These are phyloP conservation scores for Bipolaris victoriae DNA, from an alignment of 2,329 filamentous ascomycete species.

Conservation along the genomic window DNA sequence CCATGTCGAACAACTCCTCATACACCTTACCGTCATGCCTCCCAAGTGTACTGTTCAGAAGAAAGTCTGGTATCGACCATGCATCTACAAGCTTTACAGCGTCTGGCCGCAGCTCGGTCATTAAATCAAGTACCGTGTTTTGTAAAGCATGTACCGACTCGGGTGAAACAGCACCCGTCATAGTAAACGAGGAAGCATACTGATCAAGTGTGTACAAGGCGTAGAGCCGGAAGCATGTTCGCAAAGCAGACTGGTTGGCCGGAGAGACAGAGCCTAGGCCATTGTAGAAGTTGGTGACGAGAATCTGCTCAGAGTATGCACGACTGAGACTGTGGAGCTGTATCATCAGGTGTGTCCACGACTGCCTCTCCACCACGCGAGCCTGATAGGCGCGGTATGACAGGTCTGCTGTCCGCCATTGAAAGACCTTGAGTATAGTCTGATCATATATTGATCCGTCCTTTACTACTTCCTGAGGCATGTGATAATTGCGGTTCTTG, in stretches of 20 bases:
- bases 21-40: slow-evolving; percentile 61
- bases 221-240: slow-evolving; percentile 56
- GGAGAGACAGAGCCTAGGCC: slow-evolving; percentile 37
- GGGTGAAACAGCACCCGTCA: slow-evolving; percentile 52
- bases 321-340: slow-evolving; percentile 51
- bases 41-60: slow-evolving; percentile 60
- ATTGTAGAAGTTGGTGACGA: slow-evolving; percentile 56
- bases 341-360: slow-evolving; percentile 57
- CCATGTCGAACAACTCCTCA: slow-evolving; percentile 59
- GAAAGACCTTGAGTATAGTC: slow-evolving; percentile 54
- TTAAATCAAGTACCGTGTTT: slow-evolving; percentile 53
- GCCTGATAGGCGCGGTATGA: slow-evolving; percentile 53
- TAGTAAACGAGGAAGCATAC: slow-evolving; percentile 54
- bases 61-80: slow-evolving; percentile 60
- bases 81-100: slow-evolving; percentile 60
- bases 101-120: slow-evolving; percentile 57
- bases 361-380: slow-evolving; percentile 53
- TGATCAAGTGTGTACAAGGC: slow-evolving; percentile 56
- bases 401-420: slow-evolving; percentile 53
- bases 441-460: slow-evolving; percentile 45
- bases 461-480: slow-evolving; percentile 32
- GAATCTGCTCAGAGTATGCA: slow-evolving; percentile 58
- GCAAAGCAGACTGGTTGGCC: slow-evolving; percentile 46
- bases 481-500: slow-evolving; percentile 36
- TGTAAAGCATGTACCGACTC: slow-evolving; percentile 52